Evolutionary conservation across 2,329 filamentous ascomycete genomes (phyloP).

Genomic region (Aschersonia sp.): DNA sequence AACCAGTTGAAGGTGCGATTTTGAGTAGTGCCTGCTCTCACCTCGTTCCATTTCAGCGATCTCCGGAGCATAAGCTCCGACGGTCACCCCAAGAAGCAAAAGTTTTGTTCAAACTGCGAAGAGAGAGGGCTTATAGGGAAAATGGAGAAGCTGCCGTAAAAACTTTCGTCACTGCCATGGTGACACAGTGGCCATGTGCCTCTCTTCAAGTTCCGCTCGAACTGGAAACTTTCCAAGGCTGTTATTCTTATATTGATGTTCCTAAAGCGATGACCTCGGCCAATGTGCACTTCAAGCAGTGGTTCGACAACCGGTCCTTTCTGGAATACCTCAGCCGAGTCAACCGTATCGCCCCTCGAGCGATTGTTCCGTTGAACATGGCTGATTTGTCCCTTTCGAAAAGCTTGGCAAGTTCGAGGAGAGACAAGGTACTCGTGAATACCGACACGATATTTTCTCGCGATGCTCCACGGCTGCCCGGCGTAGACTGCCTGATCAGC

Average conservation of each 20-base stretch:
- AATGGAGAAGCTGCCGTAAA: not conserved
- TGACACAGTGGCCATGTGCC: not conserved
- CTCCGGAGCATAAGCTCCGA: not conserved
- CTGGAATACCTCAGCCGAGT: not conserved
- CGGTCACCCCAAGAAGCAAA: not conserved
- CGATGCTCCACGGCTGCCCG: not conserved
- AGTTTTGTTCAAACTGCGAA: not conserved
- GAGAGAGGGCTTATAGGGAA: not conserved
- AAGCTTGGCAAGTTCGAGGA: not conserved
- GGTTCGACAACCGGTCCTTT: not conserved
- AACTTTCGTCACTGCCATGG: not conserved
- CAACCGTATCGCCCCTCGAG: not conserved
- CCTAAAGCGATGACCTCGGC: not conserved
- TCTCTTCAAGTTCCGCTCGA: not conserved
- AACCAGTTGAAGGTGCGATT: not conserved
- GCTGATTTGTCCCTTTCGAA: not conserved
- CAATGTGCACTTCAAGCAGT: slow-evolving; percentile 4
- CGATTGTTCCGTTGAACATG: not conserved
- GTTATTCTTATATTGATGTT: slow-evolving; percentile 3
- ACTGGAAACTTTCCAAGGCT: not conserved
- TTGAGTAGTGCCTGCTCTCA: not conserved
- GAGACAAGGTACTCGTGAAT: not conserved
- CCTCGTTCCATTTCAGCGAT: not conserved
- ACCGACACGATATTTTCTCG: not conserved
- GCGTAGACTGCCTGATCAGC: not conserved